A percentile compares a stretch with the other conserved stretches of the same genome.
These are phyloP conservation scores for Polytrichum commune DNA, from an alignment of 225 moss, liverwort and hornwort genomes.

Conservation along the genomic window DNA sequence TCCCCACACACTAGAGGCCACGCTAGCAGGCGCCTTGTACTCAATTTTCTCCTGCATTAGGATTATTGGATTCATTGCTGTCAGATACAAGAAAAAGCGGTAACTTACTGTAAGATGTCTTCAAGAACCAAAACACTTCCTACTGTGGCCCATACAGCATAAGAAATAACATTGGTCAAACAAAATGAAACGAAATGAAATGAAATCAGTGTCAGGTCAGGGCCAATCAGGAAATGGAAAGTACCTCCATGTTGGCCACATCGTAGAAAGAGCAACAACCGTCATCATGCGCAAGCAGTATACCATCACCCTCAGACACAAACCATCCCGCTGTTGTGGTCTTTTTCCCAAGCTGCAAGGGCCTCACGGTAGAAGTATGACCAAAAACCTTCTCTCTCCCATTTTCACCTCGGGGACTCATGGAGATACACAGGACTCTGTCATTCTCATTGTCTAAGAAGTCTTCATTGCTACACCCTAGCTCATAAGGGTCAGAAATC, in stretches of 20 bases:
- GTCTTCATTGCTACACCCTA: constrained; percentile 63
- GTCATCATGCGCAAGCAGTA: constrained; percentile 81
- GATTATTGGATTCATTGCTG: background rate
- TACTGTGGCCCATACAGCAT: no score
- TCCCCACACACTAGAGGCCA: constrained; percentile 63
- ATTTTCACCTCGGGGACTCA: constrained; percentile 6
- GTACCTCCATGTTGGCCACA: constrained; percentile 90
- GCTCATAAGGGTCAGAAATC: constrained; percentile 23
- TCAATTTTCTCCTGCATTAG: constrained; percentile 67
- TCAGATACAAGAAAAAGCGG: background rate
- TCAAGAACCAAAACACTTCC: no score
- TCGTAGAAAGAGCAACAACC: constrained; percentile 87
- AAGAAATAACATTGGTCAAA: no score
- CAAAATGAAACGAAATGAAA: no score
- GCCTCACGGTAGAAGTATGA: constrained; percentile 31
- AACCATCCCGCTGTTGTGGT: constrained; percentile 88
- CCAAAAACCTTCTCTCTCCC: constrained; percentile 16
- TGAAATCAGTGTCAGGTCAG: background rate
- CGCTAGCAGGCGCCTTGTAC: constrained; percentile 44
- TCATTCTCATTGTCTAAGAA: constrained; percentile 44
- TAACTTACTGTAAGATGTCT: background rate
- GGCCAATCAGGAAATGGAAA: background rate
- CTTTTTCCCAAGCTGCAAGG: constrained; percentile 59
- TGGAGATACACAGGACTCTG: constrained; percentile 20
- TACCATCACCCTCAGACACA: constrained; percentile 80